Evolutionary conservation across 257 asterid genomes (phyloP), one percentile per base, ranked within the genome.

Genomic region (Solanum paucissectum): DNA sequence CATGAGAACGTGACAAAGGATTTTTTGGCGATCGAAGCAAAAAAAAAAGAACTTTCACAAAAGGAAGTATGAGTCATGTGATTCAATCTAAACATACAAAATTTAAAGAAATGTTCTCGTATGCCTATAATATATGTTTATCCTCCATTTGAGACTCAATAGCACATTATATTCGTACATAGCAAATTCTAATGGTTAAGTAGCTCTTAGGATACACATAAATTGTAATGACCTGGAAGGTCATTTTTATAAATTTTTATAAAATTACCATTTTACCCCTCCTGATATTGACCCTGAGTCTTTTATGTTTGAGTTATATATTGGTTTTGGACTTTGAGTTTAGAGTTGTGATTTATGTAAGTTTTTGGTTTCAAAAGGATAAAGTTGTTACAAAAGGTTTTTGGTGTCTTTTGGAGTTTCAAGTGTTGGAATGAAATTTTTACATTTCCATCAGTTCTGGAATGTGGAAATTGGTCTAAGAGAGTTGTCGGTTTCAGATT

Each of bases 401-500:
- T 18, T 1, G n/a, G 10, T 52, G 62, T 52, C n/a, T 52, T 18
- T 52, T 52, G 62, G 4, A 52, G 62, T 18, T 7, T 18, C 62
- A 2, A 52, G 62, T 52, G 4, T 21, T 52, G 0, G n/a, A 52
- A 52, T 20, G 58, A 6, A 52, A 6, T 52, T 52, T 9, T 1
- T 1, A 18, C 10, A 0, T 52, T 52, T 52, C n/a, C 62, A 52
- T 52, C 8, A 2, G 23, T 52, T 52, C 0, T 2, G 2, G 1
- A 18, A 52, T 52, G 4, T 52, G 10, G 21, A 18, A 52, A 52
- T 52, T 52, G n/a, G 1, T 52, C n/a, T 52, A 6, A 0, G 62
- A 6, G 23, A 52, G 4, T 52, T 52, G 1, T 52, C 62, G 2
- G 3, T 52, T 52, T 18, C 10, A 6, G 21, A 18, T 18, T 52